Conservation (phyloP, 2,329 filamentous ascomycete species). For the Blastomyces percursus region DNA sequence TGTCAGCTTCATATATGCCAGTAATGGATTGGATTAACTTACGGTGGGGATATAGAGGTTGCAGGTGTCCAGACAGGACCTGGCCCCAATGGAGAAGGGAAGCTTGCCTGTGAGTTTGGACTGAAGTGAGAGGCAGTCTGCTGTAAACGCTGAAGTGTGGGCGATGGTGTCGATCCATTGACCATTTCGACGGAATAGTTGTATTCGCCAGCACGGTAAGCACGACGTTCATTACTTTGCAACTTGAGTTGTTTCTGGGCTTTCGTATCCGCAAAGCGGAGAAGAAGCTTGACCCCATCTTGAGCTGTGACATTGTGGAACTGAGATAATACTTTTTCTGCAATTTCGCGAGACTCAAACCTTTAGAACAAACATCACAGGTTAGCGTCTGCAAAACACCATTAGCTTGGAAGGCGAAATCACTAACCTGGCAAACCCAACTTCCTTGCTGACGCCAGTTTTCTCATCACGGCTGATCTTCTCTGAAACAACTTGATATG, state of each 20-base stretch:
- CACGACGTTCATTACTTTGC: conserved; percentile 85
- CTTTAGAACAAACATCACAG: conserved; percentile 37
- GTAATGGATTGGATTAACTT: conserved; percentile 18
- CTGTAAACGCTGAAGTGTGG: conserved; percentile 32
- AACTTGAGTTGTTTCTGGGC: conserved; percentile 96
- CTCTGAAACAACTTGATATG: conserved; percentile 66
- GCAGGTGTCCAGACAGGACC: conserved; percentile 37
- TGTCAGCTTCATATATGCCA: conserved; percentile 19
- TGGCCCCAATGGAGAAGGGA: conserved; percentile 33
- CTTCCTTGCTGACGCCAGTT: conserved; percentile 79
- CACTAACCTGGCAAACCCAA: conserved; percentile 84
- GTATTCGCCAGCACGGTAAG: conserved; percentile 94
- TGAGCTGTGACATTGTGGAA: conserved; percentile 75
- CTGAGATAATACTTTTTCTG: conserved; percentile 74
- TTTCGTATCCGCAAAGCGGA: conserved; percentile 93
- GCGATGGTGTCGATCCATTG: conserved; percentile 35
- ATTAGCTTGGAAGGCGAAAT: conserved; percentile 6
- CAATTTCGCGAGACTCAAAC: conserved; percentile 80
- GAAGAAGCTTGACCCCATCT: conserved; percentile 75
- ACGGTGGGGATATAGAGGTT: conserved; percentile 40
- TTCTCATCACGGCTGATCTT: conserved; percentile 88
- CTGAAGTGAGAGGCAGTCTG: conserved; percentile 32
- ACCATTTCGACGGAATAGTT: conserved; percentile 47
- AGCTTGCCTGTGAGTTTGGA: conserved; percentile 34
- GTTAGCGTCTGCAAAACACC: conserved; percentile 7